Base-by-base conservation (phyloP, 345 rosid genomes). In the Salix arbutifolia region DNA sequence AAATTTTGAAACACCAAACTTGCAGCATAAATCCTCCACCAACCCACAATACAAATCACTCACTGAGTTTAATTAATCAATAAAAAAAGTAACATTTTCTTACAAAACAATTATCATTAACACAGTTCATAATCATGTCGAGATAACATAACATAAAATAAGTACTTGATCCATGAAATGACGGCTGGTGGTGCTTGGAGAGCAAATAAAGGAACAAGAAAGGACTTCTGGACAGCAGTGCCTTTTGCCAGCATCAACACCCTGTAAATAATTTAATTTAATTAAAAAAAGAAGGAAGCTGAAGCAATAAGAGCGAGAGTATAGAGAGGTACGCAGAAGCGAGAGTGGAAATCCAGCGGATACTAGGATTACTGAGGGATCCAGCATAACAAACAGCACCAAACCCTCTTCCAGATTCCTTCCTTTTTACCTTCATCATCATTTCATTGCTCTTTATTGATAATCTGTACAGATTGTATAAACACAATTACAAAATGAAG, bases 111-210 rank as follows among this genome's bases (percentile, higher is more conserved):
- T 3, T 12, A 46, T 46, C 50, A 46, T 14, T 46, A 4, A 46
- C 50, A 46, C 50, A 46, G 50, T 46, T 46, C 50, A 46, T 46
- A 46, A 46, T 46, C 50, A 46, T 46, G 4, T 46, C 17, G 50
- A 46, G 16, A 46, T 46, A 46, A 3, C 50, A 46, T 46, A 46
- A 1, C 1, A 13, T 19, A 6, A n/a, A 37, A 17, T n/a, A 44
- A 21, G n/a, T 84, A 96, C 98, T 91, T 93, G 16, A 89, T 88
- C 99, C 99, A 93, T 72, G 98, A 81, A 77, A 93, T 70, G 71
- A 96, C 65, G 75, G 19, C 66, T 14, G 87, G 38, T 16, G 99
- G 98, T 64, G 98, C 96, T 76, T 87, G 92, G 35, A 96, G 83
- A 74, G 91, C 94, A 11, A 96, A 83, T 50, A 96, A 69, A 0